Conservation (phyloP, 2,329 filamentous ascomycete species). For the Graphiopsis chlorocephala region DNA sequence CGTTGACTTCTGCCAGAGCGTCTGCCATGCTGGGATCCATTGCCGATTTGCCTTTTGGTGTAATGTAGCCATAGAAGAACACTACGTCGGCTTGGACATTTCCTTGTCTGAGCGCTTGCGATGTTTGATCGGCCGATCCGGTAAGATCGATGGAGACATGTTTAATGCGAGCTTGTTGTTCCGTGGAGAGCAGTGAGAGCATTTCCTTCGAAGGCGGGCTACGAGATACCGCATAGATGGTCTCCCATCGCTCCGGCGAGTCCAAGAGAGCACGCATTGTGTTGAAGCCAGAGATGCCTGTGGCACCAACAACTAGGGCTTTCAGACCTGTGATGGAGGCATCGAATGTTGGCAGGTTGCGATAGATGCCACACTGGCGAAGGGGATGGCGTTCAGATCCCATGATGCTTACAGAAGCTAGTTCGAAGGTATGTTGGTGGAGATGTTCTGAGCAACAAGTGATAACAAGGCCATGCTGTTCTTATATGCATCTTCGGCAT, state of each 20-base stretch:
- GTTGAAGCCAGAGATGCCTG: slow-evolving; percentile 51
- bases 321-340: slow-evolving; percentile 42
- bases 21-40: slow-evolving; percentile 45
- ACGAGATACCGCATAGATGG: slow-evolving; percentile 50
- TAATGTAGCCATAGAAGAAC: slow-evolving; percentile 54
- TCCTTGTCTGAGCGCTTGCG: slow-evolving; percentile 30
- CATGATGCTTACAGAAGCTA: not conserved
- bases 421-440: no score
- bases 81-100: slow-evolving; percentile 41
- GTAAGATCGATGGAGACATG: slow-evolving; percentile 34
- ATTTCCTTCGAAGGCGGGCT: slow-evolving; percentile 38
- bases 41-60: slow-evolving; percentile 27
- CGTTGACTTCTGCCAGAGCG: slow-evolving; percentile 35
- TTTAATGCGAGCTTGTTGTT: slow-evolving; percentile 20
- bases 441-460: no score
- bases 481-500: not conserved
- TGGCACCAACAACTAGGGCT: slow-evolving; percentile 51
- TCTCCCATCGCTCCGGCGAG: slow-evolving; percentile 47
- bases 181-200: slow-evolving; percentile 20
- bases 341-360: slow-evolving; percentile 46
- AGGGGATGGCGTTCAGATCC: slow-evolving; percentile 7
- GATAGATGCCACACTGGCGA: slow-evolving; percentile 41
- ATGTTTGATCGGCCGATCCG: slow-evolving; percentile 32
- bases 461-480: not conserved
- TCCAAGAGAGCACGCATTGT: slow-evolving; percentile 48